These are phyloP conservation scores for Pholiota microspora DNA, from an alignment of 768 basidiomycete genomes.

Conservation along the genomic window DNA sequence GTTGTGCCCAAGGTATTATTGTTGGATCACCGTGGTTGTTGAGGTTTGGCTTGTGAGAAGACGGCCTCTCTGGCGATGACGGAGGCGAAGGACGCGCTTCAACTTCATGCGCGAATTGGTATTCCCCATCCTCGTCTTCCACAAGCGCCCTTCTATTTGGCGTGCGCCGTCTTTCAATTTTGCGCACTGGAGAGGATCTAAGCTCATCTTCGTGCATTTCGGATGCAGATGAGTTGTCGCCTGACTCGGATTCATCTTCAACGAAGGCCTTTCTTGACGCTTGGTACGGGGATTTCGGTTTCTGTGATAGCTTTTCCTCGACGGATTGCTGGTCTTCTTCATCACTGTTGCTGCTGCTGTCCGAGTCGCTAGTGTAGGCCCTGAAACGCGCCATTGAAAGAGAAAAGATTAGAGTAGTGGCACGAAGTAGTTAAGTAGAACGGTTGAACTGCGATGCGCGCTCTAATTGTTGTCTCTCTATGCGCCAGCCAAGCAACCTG, in stretches of 20 bases:
- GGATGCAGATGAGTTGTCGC: slow-evolving; percentile 37
- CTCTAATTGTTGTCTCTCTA: not conserved
- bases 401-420: not conserved
- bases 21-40: slow-evolving; percentile 38
- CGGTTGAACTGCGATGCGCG: not conserved
- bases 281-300: slow-evolving; percentile 2
- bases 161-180: slow-evolving; percentile 14
- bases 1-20: slow-evolving; percentile 70
- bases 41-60: slow-evolving; percentile 30
- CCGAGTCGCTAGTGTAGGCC: slow-evolving; percentile 60
- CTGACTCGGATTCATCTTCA: slow-evolving; percentile 28
- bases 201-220: slow-evolving; percentile 54
- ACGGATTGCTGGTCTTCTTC: slow-evolving; percentile 26
- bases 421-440: not conserved
- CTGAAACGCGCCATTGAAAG: slow-evolving; percentile 65
- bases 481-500: not conserved
- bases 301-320: not conserved
- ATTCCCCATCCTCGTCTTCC: slow-evolving; percentile 55
- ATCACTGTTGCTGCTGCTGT: slow-evolving; percentile 46
- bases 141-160: slow-evolving; percentile 44
- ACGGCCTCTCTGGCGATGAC: slow-evolving; percentile 31
- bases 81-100: slow-evolving; percentile 31
- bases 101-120: slow-evolving; percentile 43
- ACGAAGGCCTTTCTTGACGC: slow-evolving; percentile 27
- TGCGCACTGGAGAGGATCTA: slow-evolving; percentile 21